A percentile compares a stretch with the other conserved stretches of the same genome.
These are phyloP conservation scores for Acorus gramineus DNA, from an alignment of 106 monocot genomes.

Conservation along the genomic window DNA sequence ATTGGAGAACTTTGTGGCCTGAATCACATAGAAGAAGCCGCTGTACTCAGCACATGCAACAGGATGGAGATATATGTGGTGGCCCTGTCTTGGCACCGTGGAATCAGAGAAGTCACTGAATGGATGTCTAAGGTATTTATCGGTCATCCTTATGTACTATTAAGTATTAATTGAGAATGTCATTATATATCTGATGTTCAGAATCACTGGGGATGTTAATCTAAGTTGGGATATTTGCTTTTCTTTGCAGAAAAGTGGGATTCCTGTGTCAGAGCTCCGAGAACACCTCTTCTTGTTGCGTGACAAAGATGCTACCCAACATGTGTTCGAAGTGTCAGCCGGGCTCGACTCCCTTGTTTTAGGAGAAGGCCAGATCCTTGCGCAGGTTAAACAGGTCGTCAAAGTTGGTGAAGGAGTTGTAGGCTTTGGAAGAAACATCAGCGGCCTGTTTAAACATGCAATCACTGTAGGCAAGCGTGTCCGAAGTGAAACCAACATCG, in stretches of 20 bases:
- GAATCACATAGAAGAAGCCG: slow-evolving; percentile 96
- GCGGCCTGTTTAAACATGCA: slow-evolving; percentile 89
- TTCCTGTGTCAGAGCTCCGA: slow-evolving; percentile 74
- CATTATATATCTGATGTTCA: too few relatives aligned
- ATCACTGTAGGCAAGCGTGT: slow-evolving; percentile 86
- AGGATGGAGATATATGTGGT: slow-evolving; percentile 98
- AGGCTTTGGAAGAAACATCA: slow-evolving; percentile 86
- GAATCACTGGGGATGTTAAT: too few relatives aligned
- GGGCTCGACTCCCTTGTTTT: slow-evolving; percentile 93
- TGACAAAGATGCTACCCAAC: slow-evolving; percentile 80
- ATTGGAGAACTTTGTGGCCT: slow-evolving; percentile 73
- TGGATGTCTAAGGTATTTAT: slow-evolving; percentile 92
- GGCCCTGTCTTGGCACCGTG: slow-evolving; percentile 89
- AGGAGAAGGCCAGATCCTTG: slow-evolving; percentile 97
- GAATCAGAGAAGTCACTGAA: slow-evolving; percentile 86
- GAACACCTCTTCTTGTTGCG: slow-evolving; percentile 86
- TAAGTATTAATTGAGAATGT: too few relatives aligned
- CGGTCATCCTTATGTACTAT: not conserved
- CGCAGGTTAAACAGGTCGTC: slow-evolving; percentile 95
- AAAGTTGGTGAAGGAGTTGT: slow-evolving; percentile 58
- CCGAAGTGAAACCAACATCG: slow-evolving; percentile 82
- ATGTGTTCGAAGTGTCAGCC: slow-evolving; percentile 89
- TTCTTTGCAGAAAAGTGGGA: slow-evolving; percentile 66
- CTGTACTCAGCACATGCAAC: slow-evolving; percentile 98
- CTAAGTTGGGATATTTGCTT: not conserved